phyloP scores from a whole-genome alignment of 2,329 filamentous ascomycete genomes.

The Alternaria hordeiaustralica region DNA sequence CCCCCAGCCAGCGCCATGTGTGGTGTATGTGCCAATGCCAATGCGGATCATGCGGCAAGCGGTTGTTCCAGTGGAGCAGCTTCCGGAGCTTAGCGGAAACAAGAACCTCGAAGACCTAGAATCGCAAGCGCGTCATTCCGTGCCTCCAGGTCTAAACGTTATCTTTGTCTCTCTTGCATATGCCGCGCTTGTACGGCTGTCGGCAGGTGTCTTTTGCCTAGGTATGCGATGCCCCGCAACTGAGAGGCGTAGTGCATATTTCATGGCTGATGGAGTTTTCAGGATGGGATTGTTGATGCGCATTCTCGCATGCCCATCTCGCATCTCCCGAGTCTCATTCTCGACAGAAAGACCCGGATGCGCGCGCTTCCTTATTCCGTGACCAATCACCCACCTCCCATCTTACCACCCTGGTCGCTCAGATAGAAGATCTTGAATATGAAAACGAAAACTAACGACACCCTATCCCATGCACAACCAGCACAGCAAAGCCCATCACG shows the following conservation, averaged over 20 bases:
- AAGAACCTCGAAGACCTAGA: not conserved
- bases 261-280: not conserved
- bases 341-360: not conserved
- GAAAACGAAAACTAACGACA: not conserved
- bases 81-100: conserved; percentile 7
- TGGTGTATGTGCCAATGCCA: not conserved
- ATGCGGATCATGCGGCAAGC: conserved; percentile 14
- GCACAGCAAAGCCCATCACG: not conserved
- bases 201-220: not conserved
- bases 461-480: not conserved
- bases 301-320: not conserved
- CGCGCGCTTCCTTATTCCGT: conserved; percentile 1
- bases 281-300: not conserved
- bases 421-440: not conserved
- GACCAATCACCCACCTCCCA: not conserved
- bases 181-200: not conserved
- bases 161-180: not conserved
- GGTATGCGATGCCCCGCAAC: not conserved
- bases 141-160: not conserved
- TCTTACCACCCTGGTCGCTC: not conserved
- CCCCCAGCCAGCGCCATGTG: not conserved
- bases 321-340: not conserved
- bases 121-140: conserved; percentile 1
- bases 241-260: not conserved
- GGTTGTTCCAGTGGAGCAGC: conserved; percentile 2